These are phyloP conservation scores for Pseudoperonospora humuli DNA, from an alignment of 352 stramenopile genomes.

Conservation along the genomic window DNA sequence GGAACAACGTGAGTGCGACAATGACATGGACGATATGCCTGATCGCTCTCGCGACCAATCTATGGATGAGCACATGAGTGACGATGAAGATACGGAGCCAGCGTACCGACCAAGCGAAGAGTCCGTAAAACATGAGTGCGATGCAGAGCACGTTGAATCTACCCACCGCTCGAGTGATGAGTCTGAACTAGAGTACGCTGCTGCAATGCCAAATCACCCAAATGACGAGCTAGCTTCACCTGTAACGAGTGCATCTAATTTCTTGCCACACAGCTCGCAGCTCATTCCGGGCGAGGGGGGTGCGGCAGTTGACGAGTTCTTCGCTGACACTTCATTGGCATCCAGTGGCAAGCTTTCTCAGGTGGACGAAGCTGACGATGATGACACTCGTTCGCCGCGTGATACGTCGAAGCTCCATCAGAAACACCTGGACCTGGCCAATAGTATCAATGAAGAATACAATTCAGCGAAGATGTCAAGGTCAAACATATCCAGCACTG, in stretches of 20 bases:
- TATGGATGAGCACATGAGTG: not conserved
- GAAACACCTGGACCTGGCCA: conserved; percentile 10
- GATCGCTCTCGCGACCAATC: conserved; percentile 2
- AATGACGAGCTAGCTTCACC: conserved; percentile 11
- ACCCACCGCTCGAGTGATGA: conserved; percentile 3
- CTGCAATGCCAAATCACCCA: not conserved
- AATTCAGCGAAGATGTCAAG: conserved; percentile 8
- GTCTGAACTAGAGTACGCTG: conserved; percentile 10
- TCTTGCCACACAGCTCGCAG: conserved; percentile 16
- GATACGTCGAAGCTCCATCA: conserved; percentile 8
- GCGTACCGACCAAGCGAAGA: conserved; percentile 6
- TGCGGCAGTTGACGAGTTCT: conserved; percentile 21
- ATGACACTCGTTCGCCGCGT: conserved; percentile 13
- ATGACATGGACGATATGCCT: not conserved
- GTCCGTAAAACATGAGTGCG: conserved; percentile 5
- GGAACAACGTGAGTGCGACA: not conserved
- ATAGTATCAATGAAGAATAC: conserved; percentile 13
- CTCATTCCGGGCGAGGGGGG: conserved; percentile 19
- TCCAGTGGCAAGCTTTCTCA: conserved; percentile 11
- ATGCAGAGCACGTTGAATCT: not conserved
- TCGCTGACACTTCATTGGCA: conserved; percentile 8
- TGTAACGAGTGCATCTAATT: conserved; percentile 7
- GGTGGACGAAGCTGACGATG: conserved; percentile 11
- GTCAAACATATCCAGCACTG: conserved; percentile 18
- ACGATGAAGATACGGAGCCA: not conserved